These are phyloP conservation scores for Lipomyces sp. DNA, from an alignment of 805 yeast genomes.

Conservation along the genomic window DNA sequence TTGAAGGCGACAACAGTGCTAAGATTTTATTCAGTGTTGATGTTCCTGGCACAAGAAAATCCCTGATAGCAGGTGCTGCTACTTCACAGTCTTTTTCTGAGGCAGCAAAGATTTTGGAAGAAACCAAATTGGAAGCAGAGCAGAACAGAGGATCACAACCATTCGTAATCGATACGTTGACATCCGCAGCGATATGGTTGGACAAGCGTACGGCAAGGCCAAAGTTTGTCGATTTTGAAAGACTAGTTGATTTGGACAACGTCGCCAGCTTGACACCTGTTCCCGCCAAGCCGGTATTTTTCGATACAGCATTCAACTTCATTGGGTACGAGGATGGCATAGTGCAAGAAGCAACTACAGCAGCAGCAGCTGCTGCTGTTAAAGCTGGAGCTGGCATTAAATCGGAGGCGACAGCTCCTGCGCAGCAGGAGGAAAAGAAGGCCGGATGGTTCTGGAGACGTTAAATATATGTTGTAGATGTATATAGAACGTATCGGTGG, in stretches of 20 bases:
- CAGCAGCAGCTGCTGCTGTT: constrained; percentile 1
- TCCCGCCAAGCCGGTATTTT: constrained; percentile 83
- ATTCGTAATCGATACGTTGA: constrained; percentile 55
- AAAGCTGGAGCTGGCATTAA: not conserved
- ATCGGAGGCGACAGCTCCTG: not conserved
- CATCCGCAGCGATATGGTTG: not conserved
- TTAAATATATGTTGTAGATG: not conserved
- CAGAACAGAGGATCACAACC: constrained; percentile 20
- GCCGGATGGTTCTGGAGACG: constrained; percentile 35
- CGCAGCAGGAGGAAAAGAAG: constrained; percentile 11
- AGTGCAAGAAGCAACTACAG: not conserved
- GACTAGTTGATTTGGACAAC: constrained; percentile 44
- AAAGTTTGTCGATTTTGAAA: constrained; percentile 38
- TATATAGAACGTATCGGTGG: not conserved
- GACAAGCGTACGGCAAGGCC: constrained; percentile 36
- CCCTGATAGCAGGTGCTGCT: constrained; percentile 15
- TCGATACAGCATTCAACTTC: constrained; percentile 87
- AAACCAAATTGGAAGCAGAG: constrained; percentile 8
- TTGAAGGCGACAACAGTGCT: constrained; percentile 15
- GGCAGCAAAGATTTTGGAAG: constrained; percentile 4
- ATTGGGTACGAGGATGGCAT: constrained; percentile 46
- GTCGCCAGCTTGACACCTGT: constrained; percentile 57
- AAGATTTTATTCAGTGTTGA: constrained; percentile 22
- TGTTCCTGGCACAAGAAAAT: constrained; percentile 30
- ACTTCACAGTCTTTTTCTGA: constrained; percentile 23